Conservation (phyloP, 164 flowering plant genomes). For the grape (Vitis vinifera) region DNA sequence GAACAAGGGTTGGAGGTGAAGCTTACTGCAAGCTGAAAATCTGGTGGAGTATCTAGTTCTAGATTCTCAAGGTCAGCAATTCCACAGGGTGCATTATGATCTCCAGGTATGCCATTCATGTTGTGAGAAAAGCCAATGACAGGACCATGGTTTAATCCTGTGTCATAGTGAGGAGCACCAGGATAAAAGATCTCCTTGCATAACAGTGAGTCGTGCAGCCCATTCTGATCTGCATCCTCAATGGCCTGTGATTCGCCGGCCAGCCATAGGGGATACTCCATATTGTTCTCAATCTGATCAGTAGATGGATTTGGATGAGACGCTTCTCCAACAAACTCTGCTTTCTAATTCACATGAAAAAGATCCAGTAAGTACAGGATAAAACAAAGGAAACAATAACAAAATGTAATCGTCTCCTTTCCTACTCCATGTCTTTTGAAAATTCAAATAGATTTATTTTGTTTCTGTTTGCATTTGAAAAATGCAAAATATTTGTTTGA, state of each 20-base stretch:
- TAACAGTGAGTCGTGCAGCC: constrained; percentile 32
- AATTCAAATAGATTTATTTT: no score
- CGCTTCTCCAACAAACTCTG: constrained; percentile 20
- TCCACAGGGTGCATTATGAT: constrained; percentile 27
- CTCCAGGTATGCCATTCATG: constrained; percentile 17
- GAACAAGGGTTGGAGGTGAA: not conserved
- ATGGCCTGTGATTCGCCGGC: constrained; percentile 66
- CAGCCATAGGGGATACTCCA: constrained; percentile 33
- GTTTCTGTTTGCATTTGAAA: no score
- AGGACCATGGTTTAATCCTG: constrained; percentile 19
- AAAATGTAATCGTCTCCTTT: no score
- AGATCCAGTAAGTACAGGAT: not conserved
- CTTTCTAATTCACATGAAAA: constrained; percentile 29
- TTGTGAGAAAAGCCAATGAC: constrained; percentile 6
- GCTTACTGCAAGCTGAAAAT: constrained; percentile 57
- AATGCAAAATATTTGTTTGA: no score
- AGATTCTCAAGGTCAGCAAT: constrained; percentile 55
- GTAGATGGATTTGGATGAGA: constrained; percentile 6
- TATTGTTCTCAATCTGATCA: constrained; percentile 24
- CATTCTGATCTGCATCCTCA: constrained; percentile 26
- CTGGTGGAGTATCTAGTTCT: constrained; percentile 60
- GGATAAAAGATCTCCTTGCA: constrained; percentile 57
- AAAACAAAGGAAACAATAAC: not conserved
- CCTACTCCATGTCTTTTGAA: no score
- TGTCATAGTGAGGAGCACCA: constrained; percentile 18